Base-by-base conservation (phyloP, 352 stramenopile genomes). In the Elongisporangium prolatum region DNA sequence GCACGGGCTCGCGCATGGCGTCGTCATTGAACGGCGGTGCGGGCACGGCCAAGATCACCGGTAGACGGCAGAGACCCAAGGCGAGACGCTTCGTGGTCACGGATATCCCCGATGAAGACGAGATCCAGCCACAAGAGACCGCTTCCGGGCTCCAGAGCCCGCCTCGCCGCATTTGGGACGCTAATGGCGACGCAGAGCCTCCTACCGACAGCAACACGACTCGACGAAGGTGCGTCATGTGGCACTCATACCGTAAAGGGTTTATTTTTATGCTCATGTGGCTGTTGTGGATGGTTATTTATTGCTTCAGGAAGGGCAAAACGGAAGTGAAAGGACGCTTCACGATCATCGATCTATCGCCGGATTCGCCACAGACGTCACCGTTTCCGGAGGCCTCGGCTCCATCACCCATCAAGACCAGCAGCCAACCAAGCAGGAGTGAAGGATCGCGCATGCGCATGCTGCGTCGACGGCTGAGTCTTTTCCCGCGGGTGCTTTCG, bases 321-420 rank as follows among this genome's bases (percentile, higher is more conserved):
- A 92, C 79, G 51, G 78, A 88, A 56, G 68, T 90, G 16, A 79
- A 73, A 64, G 83, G 83, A 17, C 70, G 83, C n/a, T 92, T 92
- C 50, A 92, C 80, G 18, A 92, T 92, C 69, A 92, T 85, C 16
- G 83, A 92, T 57, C 49, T 89, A 63, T 90, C 83, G 9, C 78
- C 83, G 0, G 80, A 89, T 51, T 86, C 77, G 4, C 68, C 75
- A 4, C 59, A 72, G 49, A 40, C 60, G 28, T 65, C 65, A 21
- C 54, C 69, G 1, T 60, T 22, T 25, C 54, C 16, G 22, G 28
- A 40, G 9, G 28, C 28, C 14, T 40, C 28, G 9, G 28, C 28
- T 6, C 28, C 28, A 13, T 40, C 28, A 9, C 28, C 28, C 8
- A 13, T 40, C 28, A 40, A 40, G 44, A 63, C 54, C 6, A 49